Evolutionary conservation across 169 alveolate genomes (phyloP).

Genomic region (Amoebophrya sp.): DNA sequence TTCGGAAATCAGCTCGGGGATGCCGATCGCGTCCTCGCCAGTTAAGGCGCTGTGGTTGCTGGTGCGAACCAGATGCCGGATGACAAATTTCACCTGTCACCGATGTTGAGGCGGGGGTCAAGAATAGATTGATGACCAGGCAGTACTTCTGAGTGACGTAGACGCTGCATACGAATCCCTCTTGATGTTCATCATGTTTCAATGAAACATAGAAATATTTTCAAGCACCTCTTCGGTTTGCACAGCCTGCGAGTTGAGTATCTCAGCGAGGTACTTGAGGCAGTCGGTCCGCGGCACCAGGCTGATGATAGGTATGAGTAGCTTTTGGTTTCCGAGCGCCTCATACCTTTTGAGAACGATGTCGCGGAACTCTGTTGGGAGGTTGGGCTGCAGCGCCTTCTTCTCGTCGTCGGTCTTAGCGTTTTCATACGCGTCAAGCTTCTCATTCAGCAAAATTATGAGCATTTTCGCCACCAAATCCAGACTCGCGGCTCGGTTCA

Average conservation of each 20-base stretch:
- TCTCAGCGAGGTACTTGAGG: not conserved
- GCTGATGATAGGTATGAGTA: not conserved
- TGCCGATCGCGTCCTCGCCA: not conserved
- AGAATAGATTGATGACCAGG: no score
- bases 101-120: no score
- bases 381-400: not conserved
- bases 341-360: not conserved
- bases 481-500: no score
- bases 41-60: not conserved
- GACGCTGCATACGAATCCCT: no score
- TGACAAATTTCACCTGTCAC: not conserved
- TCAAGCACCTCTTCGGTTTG: not conserved
- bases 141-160: no score
- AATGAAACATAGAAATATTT: no score
- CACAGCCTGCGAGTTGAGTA: not conserved
- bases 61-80: not conserved
- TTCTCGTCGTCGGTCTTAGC: not conserved
- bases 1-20: not conserved
- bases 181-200: no score
- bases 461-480: not conserved
- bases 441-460: not conserved
- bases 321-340: not conserved
- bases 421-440: not conserved
- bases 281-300: not conserved
- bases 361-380: not conserved